Percentiles rank a stretch among this genome's conserved stretches.
Conservation (phyloP, 805 yeast species). For the Ogataea thermomethanolica region DNA sequence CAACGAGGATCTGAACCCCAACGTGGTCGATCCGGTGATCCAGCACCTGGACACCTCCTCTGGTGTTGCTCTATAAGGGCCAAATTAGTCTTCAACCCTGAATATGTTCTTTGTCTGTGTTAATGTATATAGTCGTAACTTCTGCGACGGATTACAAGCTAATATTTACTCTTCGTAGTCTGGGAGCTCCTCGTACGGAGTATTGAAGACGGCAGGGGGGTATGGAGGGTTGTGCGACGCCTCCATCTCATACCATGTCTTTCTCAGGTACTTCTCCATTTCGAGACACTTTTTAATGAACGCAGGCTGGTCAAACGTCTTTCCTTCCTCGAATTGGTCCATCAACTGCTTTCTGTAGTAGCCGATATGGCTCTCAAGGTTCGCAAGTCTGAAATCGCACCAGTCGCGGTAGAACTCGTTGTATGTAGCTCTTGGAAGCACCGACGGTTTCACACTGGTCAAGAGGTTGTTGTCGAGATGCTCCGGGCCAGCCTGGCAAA, state of each 20-base stretch:
- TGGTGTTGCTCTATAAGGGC: constrained; percentile 42
- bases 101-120: constrained; percentile 7
- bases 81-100: no score
- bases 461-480: constrained; percentile 31
- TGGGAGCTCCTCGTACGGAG: constrained; percentile 24
- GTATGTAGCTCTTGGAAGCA: constrained; percentile 31
- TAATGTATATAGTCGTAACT: not conserved
- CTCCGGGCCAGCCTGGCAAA: constrained; percentile 26
- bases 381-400: constrained; percentile 31
- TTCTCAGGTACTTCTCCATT: constrained; percentile 29
- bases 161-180: constrained; percentile 3
- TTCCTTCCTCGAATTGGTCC: constrained; percentile 17
- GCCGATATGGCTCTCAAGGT: constrained; percentile 27
- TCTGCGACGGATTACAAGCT: not conserved
- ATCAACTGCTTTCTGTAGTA: constrained; percentile 21
- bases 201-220: constrained; percentile 25
- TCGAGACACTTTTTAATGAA: constrained; percentile 28
- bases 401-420: constrained; percentile 35
- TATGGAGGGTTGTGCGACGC: constrained; percentile 27
- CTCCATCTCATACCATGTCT: constrained; percentile 34
- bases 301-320: constrained; percentile 30
- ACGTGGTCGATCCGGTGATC: constrained; percentile 61
- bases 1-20: constrained; percentile 61
- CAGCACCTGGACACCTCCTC: constrained; percentile 67
- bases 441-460: constrained; percentile 33